These are phyloP conservation scores for Scytalidium lignicola DNA, from an alignment of 2,329 filamentous ascomycete species.

Conservation along the genomic window DNA sequence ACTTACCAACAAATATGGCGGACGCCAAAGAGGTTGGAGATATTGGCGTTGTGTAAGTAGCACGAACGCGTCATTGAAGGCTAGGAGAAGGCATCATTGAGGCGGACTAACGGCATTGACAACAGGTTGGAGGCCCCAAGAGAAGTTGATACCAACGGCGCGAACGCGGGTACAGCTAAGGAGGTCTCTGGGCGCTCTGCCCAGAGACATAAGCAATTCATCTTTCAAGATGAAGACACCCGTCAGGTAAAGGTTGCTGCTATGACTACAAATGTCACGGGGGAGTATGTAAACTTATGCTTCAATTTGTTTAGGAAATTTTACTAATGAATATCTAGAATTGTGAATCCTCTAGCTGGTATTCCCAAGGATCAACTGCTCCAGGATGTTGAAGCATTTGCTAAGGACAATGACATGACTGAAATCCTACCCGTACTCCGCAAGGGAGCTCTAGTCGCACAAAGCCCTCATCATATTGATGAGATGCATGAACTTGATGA, in stretches of 20 bases:
- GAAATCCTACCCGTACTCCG: slow-evolving; percentile 21
- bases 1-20: neutral
- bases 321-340: slow-evolving; percentile 28
- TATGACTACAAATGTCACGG: slow-evolving; percentile 18
- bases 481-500: slow-evolving; percentile 22
- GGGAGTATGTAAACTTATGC: slow-evolving; percentile 14
- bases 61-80: neutral
- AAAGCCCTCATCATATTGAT: slow-evolving; percentile 19
- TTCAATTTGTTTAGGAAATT: neutral
- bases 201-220: slow-evolving; percentile 10
- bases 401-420: slow-evolving; percentile 49
- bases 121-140: neutral
- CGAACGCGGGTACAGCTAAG: neutral
- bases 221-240: slow-evolving; percentile 11
- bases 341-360: slow-evolving; percentile 52
- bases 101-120: neutral
- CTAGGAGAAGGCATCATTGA: too few relatives aligned
- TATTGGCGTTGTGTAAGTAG: neutral
- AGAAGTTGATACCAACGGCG: neutral
- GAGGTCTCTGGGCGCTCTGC: neutral
- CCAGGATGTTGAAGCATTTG: slow-evolving; percentile 53
- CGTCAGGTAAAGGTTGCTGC: slow-evolving; percentile 16
- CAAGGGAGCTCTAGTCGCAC: slow-evolving; percentile 35
- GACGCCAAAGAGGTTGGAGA: neutral
- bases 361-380: slow-evolving; percentile 46